Evolutionary conservation across 805 yeast species (phyloP).

Genomic region (Hyphopichia homilentoma): DNA sequence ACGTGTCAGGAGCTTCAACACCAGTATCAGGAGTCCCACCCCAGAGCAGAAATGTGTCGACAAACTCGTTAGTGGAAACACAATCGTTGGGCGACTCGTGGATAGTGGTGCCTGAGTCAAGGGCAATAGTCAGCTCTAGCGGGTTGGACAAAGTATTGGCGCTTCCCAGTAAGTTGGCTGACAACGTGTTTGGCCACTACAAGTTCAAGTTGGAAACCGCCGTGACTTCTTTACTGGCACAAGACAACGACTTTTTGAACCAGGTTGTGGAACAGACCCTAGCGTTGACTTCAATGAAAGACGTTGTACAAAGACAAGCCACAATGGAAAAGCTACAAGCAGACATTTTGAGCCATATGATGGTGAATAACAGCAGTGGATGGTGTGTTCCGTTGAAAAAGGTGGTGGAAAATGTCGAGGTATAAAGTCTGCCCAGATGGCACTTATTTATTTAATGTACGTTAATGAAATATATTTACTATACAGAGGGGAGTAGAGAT

Average conservation of each 20-base stretch:
- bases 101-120: not conserved
- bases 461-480: no score
- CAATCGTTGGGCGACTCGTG: not conserved
- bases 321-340: no score
- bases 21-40: not conserved
- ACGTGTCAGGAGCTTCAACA: conserved; percentile 1
- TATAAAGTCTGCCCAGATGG: not conserved
- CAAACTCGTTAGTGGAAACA: no score
- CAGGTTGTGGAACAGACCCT: no score
- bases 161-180: conserved; percentile 28
- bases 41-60: no score
- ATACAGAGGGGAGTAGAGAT: not conserved
- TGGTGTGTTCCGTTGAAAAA: conserved; percentile 73
- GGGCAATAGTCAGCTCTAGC: not conserved
- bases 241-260: no score
- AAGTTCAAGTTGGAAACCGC: conserved; percentile 38
- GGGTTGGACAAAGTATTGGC: conserved; percentile 13
- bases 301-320: no score
- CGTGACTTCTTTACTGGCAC: no score
- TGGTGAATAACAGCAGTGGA: conserved; percentile 49
- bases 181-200: conserved; percentile 42
- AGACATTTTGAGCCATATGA: conserved; percentile 48
- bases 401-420: conserved; percentile 35
- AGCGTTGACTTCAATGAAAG: no score
- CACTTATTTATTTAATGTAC: no score